Evolutionary conservation across 352 stramenopile species (phyloP).

Genomic region (Phytophthora fragariaefolia): DNA sequence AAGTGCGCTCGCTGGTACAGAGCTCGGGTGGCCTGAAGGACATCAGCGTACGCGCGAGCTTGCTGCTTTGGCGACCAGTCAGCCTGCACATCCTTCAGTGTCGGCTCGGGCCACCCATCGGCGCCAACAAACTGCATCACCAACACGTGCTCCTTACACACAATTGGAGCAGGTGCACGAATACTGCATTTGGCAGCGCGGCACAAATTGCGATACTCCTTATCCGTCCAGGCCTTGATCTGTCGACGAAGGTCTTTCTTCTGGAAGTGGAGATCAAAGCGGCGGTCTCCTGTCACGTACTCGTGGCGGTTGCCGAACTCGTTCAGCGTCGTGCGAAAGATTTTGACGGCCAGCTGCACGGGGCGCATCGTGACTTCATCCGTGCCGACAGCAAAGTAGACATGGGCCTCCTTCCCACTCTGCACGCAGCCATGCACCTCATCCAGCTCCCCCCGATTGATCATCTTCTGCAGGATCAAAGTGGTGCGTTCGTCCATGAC

Average conservation of each 20-base stretch:
- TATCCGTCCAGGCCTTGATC: conserved; percentile 80
- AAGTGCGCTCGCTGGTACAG: conserved; percentile 65
- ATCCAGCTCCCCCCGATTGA: conserved; percentile 71
- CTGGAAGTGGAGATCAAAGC: conserved; percentile 79
- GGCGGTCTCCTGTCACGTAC: conserved; percentile 84
- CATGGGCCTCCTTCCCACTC: conserved; percentile 84
- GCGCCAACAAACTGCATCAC: conserved; percentile 77
- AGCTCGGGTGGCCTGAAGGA: conserved; percentile 51
- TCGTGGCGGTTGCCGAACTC: conserved; percentile 84
- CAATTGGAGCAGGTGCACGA: conserved; percentile 47
- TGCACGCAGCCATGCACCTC: conserved; percentile 80
- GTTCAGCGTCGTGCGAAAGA: conserved; percentile 88
- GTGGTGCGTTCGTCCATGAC: conserved; percentile 83
- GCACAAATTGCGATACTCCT: conserved; percentile 73
- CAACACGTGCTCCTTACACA: conserved; percentile 73
- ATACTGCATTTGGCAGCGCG: conserved; percentile 57
- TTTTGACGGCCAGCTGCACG: conserved; percentile 66
- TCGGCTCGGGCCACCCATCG: conserved; percentile 65
- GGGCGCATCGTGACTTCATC: conserved; percentile 51
- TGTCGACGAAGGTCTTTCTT: conserved; percentile 72
- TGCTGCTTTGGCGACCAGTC: conserved; percentile 62
- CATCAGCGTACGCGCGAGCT: conserved; percentile 58
- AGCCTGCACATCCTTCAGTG: conserved; percentile 62
- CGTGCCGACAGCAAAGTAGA: conserved; percentile 75
- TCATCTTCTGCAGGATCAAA: conserved; percentile 76